Base-by-base conservation (phyloP, 305 asterid species). In the Fraxinus floribunda region DNA sequence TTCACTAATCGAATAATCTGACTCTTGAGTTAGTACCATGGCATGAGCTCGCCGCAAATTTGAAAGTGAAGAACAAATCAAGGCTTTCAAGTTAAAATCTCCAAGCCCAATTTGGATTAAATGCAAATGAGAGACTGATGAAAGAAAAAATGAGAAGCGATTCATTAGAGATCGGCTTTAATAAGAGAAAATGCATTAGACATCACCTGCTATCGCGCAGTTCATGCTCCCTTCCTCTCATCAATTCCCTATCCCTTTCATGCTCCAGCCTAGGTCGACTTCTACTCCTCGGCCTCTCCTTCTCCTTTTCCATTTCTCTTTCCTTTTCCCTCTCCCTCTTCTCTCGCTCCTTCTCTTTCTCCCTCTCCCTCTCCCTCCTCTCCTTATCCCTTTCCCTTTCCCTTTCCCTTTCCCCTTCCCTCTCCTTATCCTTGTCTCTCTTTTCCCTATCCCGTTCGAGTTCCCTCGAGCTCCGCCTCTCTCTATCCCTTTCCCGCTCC, bases 171-270 rank as follows among this genome's bases (percentile, higher is more conserved):
- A 8, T 41, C 60, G 39, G 70, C 68, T 18, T 29, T 38, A 62
- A 13, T 16, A 35, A 78, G 78, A 34, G 76, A 44, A 80, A 86
- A 79, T 84, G 77, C 20, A 74, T 35, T 26, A 49, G 36, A 84
- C 79, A 85, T 91, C 91, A 95, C 99, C 99, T 95, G 98, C 86
- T 90, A 26, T 94, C 97, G 55, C 90, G 86, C 71, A 78, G 70
- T 80, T 91, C 98, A 4, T 93, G 94, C 87, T 95, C 98, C 78
- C 88, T 90, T 71, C 89, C 97, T 84, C 91, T 88, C 78, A 85
- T 2, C 92, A 85, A 49, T 39, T 91, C 96, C 83, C 75, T 86
- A 88, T 92, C 97, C 85, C 86, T 86, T 85, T 88, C 92, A 2
- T 82, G 90, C 10, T 86, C 90, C 77, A 88, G 83, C 82, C 83